Evolutionary conservation across 169 alveolate species (phyloP), one percentile per base, ranked within the genome.

Genomic region (Haemoproteus tartakovskyi): DNA sequence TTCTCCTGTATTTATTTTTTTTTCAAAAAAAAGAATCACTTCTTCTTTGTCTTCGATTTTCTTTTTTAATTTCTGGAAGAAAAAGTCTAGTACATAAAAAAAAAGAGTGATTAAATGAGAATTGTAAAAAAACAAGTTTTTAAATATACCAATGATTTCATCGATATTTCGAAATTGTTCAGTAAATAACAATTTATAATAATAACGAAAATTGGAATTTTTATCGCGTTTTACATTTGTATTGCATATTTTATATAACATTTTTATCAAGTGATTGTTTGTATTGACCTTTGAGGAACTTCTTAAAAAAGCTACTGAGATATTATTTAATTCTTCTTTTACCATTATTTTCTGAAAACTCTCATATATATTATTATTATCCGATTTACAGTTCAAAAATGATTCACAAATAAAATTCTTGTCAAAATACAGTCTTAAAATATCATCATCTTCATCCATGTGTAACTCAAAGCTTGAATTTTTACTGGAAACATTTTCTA

Each of bases 261-360:
- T 78, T 26, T 64, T 74, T 26, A 74, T 61, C 33, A 74, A 48
- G 24, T 74, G 78, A 51, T 74, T 56, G 40, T 48, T 74, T 11
- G 6, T 74, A 22, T 19, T 22, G 37, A 33, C 43, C 5, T 33
- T 33, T 6, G 45, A 45, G 3, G 12, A 38, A 57, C 59, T 74
- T 50, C 33, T 56, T 51, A 57, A 37, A 40, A 57, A 11, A 47
- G 41, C 54, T 21, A 74, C 30, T 22, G 78, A 57, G 24, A 74
- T 21, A 50, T 74, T 57, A 14, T 38, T 26, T 12, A 74, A 33
- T 74, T 74, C 84, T 36, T 43, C 45, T 48, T 27, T 54, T 16
- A 74, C 41, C 21, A 74, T 45, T 1, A 50, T 59, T 26, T 74
- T 74, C 19, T 74, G 84, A 14, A 74, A 21, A 24, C 59, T 54